Evolutionary conservation across 148 eudicot genomes (phyloP).

Genomic region (Arctostaphylos glauca): DNA sequence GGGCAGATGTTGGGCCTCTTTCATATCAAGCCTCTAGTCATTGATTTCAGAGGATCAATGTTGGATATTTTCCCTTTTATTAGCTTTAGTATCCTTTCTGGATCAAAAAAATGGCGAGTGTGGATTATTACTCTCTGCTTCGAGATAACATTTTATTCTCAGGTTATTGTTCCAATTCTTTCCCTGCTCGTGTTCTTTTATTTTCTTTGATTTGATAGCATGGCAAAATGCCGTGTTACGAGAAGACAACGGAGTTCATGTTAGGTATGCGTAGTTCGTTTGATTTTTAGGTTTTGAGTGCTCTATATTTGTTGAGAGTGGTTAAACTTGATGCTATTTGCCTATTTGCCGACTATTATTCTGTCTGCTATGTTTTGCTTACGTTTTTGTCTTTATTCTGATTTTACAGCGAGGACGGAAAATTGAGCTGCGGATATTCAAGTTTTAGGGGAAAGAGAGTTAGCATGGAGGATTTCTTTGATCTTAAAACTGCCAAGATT

Average conservation of each 20-base stretch:
- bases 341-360: not conserved
- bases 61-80: not conserved
- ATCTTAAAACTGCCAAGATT: constrained; percentile 70
- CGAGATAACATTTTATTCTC: not conserved
- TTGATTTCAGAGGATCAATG: not conserved
- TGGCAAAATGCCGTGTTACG: too few relatives aligned
- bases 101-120: not conserved
- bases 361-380: constrained; percentile 12
- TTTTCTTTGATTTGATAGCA: not conserved
- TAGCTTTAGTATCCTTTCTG: not conserved
- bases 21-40: not conserved
- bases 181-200: not conserved
- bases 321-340: not conserved
- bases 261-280: not conserved
- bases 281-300: not conserved
- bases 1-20: not conserved
- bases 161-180: not conserved
- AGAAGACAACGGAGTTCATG: not conserved
- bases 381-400: constrained; percentile 22
- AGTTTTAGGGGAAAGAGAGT: constrained; percentile 95
- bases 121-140: not conserved
- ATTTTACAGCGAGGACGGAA: constrained; percentile 85
- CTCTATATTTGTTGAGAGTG: not conserved
- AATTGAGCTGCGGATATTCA: constrained; percentile 80
- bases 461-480: constrained; percentile 97